Base-by-base conservation (phyloP, 2,329 filamentous ascomycete species). In the Cladobotryum protrusum region DNA sequence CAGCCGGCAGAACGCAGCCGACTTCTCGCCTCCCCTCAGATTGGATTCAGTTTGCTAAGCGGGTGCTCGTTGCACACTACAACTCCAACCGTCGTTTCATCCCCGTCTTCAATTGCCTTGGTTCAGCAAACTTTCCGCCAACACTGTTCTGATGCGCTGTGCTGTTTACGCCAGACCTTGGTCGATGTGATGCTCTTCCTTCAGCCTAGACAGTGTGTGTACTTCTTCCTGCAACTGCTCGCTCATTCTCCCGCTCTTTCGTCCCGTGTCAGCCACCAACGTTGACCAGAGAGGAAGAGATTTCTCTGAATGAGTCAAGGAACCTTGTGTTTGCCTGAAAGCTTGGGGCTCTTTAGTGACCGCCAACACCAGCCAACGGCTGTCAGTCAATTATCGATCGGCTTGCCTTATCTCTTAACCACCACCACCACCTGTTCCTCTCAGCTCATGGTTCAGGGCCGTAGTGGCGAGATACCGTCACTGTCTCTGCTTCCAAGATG, bases 21-120 rank as follows among this genome's bases (percentile, higher is more conserved):
- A 14, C 14, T 42, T 19, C 6, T 32, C 15, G 13, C 29, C 8
- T 34, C 47, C 20, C 43, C 14, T 43, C 20, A 40, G n/a, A 6
- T 12, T 35, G 8, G 14, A 15, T 39, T 50, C 45, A 19, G 49
- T 47, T 51, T 51, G 44, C 17, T 19, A 33, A 17, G 14, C 24
- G 34, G 41, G 20, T 44, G 19, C 40, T 44, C 46, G 41, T 45
- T 45, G 37, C 24, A 37, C 48, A 24, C 39, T 37, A 29, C 40
- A 20, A 17, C 40, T 37, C 33, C 29, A 24, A 43, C 37, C 34
- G 19, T 13, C 17, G 5, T 37, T 37, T 17, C 14, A n/a, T n/a
- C 35, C 12, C 5, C 35, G n/a, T 13, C 24, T 6, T 29, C 6
- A 9, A 29, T 29, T 29, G 6, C 24, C 24, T 29, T 29, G 24